Percentiles rank a stretch among this genome's conserved stretches.
Conservation (phyloP, 2,329 filamentous ascomycete species). For the Apiospora kogelbergensis region DNA sequence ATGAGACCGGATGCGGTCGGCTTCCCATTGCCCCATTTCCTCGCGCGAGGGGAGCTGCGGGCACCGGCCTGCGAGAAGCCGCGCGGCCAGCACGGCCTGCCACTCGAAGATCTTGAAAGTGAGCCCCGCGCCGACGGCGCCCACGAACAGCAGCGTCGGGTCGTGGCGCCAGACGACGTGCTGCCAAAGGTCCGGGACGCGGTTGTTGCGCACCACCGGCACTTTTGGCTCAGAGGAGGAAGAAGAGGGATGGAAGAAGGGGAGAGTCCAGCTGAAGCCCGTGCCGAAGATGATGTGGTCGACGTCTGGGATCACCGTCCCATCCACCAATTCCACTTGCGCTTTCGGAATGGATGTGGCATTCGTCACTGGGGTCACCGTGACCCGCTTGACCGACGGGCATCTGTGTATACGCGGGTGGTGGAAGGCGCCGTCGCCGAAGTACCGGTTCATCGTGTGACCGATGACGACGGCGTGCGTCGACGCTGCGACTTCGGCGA, state of each 20-base stretch:
- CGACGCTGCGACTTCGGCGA: constrained; percentile 19
- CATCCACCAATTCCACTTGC: constrained; percentile 58
- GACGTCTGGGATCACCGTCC: constrained; percentile 49
- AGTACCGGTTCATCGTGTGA: constrained; percentile 27
- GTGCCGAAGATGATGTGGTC: constrained; percentile 68
- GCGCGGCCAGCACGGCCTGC: constrained; percentile 63
- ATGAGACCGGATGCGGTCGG: constrained; percentile 48
- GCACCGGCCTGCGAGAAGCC: constrained; percentile 56
- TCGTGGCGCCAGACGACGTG: constrained; percentile 57
- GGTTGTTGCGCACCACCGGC: constrained; percentile 52
- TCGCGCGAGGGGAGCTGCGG: constrained; percentile 37
- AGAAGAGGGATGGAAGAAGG: constrained; percentile 44
- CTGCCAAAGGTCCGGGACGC: constrained; percentile 56
- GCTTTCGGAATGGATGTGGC: background rate
- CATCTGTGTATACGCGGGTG: constrained; percentile 23
- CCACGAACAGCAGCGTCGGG: constrained; percentile 56
- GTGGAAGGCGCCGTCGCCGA: constrained; percentile 27
- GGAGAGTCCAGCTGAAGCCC: constrained; percentile 64
- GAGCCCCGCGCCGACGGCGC: constrained; percentile 55
- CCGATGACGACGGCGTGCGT: constrained; percentile 27
- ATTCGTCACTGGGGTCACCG: constrained; percentile 20
- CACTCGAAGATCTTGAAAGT: constrained; percentile 71
- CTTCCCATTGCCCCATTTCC: constrained; percentile 58
- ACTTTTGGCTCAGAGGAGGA: constrained; percentile 30
- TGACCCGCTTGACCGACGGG: constrained; percentile 49